Base-by-base conservation (phyloP, 805 yeast species). In the Starmera dryadoides region DNA sequence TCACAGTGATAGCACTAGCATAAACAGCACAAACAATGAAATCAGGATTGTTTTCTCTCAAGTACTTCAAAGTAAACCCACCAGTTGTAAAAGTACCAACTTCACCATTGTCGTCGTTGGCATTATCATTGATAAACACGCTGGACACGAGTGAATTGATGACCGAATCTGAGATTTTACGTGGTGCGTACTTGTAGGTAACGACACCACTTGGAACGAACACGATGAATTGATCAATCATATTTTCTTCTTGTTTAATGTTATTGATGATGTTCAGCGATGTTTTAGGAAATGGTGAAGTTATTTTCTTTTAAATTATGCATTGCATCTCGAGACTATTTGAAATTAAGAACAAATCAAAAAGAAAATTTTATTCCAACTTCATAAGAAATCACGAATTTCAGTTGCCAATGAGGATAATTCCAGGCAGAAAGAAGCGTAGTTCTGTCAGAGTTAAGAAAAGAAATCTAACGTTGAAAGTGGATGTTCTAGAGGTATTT, bases 171-270 rank as follows among this genome's bases (percentile, higher is more conserved):
- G 76, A 58, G 15, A 71, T 62, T 44, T 58, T 62, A 49, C 48
- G 64, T 3, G 65, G 59, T 23, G 68, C 63, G 41, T 68, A 56
- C 48, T 67, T 66, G 69, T 71, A 77, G 14, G 69, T 59, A 19
- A 78, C 78, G 10, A 68, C 53, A 1, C 85, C 85, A 9, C 75
- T 68, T 1, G 69, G 66, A 4, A 71, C 62, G 53, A 77, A 75
- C 1, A 77, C 63, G 9, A 68, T 49, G 40, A 74, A 63, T 45
- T 67, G 74, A 45, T 73, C 78, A 34, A 73, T 62, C 77, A 69
- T 66, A 15, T 25, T 8, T n/a, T 25, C n/a, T n/a, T 25, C n/a
- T 22, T 22, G 25, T 10, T 22, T 25, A n/a, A 11, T 25, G 28
- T 11, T 25, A n/a, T 25, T 25, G 28, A 12, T 25, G 28, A 25